Evolutionary conservation across 2,329 filamentous ascomycete genomes (phyloP).

Genomic region (Proliferodiscus dingleyae): DNA sequence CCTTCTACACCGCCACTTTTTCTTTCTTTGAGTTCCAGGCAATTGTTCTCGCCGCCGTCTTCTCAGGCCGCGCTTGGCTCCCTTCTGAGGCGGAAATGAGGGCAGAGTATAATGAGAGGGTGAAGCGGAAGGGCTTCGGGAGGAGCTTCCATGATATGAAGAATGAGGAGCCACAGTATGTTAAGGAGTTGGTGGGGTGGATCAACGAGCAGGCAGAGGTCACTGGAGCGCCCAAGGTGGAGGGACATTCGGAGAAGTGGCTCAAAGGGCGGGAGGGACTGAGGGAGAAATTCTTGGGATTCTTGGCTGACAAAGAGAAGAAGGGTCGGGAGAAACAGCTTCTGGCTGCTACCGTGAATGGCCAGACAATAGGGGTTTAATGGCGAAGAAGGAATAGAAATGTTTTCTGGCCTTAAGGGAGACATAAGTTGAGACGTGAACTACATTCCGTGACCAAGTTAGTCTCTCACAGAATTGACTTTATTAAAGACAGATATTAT

Average conservation of each 20-base stretch:
- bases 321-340: background rate
- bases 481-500: no score
- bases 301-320: background rate
- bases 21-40: conserved; percentile 47
- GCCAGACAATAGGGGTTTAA: no score
- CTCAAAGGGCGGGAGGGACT: conserved; percentile 5
- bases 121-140: conserved; percentile 26
- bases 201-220: conserved; percentile 14
- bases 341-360: no score
- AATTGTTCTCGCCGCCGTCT: conserved; percentile 39
- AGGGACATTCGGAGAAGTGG: conserved; percentile 18
- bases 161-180: conserved; percentile 20
- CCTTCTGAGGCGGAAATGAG: conserved; percentile 36
- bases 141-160: conserved; percentile 41
- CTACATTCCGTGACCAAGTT: no score
- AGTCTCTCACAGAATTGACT: no score
- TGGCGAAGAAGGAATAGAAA: no score
- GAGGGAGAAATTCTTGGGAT: background rate
- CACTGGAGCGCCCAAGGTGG: conserved; percentile 12
- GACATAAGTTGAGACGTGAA: no score
- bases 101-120: conserved; percentile 33
- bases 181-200: conserved; percentile 20
- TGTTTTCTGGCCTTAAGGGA: no score
- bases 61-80: conserved; percentile 35
- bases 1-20: conserved; percentile 45